Percentiles rank a stretch among this genome's conserved stretches.
Conservation (phyloP, 2,329 filamentous ascomycete species). For the Aureobasidium sp. region DNA sequence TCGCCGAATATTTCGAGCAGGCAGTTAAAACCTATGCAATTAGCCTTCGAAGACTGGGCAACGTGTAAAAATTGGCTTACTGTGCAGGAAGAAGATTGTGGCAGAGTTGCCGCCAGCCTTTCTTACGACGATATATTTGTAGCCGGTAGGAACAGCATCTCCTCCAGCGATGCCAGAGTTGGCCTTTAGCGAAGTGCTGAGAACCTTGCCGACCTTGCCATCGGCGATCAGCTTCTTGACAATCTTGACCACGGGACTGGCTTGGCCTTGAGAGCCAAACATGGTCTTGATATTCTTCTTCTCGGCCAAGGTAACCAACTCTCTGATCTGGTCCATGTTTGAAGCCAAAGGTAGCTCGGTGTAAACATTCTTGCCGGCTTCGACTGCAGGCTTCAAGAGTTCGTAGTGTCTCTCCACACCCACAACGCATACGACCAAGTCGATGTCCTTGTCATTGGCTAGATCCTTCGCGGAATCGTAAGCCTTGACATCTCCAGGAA, state of each 20-base stretch:
- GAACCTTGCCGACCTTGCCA: conserved; percentile 40
- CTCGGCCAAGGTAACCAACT: conserved; percentile 37
- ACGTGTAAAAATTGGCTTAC: too few species aligned
- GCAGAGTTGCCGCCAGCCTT: conserved; percentile 39
- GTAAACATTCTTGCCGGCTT: conserved; percentile 44
- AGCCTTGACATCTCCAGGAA: conserved; percentile 35
- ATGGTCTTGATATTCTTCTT: conserved; percentile 37
- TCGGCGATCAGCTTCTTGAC: conserved; percentile 38
- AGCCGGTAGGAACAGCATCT: not conserved
- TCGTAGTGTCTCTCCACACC: conserved; percentile 39
- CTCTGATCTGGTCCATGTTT: conserved; percentile 36
- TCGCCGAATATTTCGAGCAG: conserved; percentile 6
- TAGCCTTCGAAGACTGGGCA: not conserved
- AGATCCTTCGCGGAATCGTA: conserved; percentile 39
- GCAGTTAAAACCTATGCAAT: not conserved
- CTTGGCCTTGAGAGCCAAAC: conserved; percentile 43
- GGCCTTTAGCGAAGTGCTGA: conserved; percentile 31
- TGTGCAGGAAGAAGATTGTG: conserved; percentile 29
- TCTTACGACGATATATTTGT: conserved; percentile 36
- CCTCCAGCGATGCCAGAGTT: conserved; percentile 17
- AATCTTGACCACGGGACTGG: conserved; percentile 35
- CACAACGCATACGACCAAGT: conserved; percentile 42
- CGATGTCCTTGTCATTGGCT: conserved; percentile 40
- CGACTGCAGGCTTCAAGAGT: conserved; percentile 37
- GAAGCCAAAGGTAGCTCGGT: conserved; percentile 45